A percentile compares a stretch with the other conserved stretches of the same genome.
Conservation (phyloP, 768 basidiomycete genomes). For the Lentinula raphanica region DNA sequence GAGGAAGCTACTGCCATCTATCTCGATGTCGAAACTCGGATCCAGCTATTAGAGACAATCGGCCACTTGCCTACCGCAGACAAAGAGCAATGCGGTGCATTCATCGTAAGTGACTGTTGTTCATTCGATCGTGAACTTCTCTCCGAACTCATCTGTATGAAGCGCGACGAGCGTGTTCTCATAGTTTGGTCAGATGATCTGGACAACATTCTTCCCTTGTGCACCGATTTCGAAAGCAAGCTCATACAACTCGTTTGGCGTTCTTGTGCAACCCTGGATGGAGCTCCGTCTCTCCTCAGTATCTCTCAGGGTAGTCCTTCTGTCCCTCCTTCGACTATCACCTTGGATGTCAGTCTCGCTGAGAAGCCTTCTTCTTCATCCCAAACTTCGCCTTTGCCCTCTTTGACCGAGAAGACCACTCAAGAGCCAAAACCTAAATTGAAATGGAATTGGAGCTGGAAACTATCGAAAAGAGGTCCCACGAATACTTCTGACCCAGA, state of each 20-base stretch:
- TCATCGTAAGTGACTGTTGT: slow-evolving; percentile 55
- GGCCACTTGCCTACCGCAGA: slow-evolving; percentile 66
- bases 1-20: slow-evolving; percentile 60
- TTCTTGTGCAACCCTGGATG: slow-evolving; percentile 28
- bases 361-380: slow-evolving; percentile 35
- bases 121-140: background rate
- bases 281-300: slow-evolving; percentile 31
- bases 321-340: slow-evolving; percentile 39
- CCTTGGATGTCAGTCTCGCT: slow-evolving; percentile 51
- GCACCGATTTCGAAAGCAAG: slow-evolving; percentile 67
- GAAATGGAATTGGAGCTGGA: slow-evolving; percentile 44
- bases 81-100: slow-evolving; percentile 89
- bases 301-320: slow-evolving; percentile 35
- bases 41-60: slow-evolving; percentile 78
- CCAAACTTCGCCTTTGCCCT: slow-evolving; percentile 22
- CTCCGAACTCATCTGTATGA: slow-evolving; percentile 10
- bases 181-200: slow-evolving; percentile 84
- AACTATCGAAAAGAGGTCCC: slow-evolving; percentile 30
- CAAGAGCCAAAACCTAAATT: slow-evolving; percentile 21
- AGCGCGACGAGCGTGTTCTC: slow-evolving; percentile 82
- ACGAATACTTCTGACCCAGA: slow-evolving; percentile 40
- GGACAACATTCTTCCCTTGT: slow-evolving; percentile 72
- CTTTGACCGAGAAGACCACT: slow-evolving; percentile 23
- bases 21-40: slow-evolving; percentile 76
- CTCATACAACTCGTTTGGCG: slow-evolving; percentile 54